A percentile compares a stretch with the other conserved stretches of the same genome.
These are phyloP conservation scores for Fennellomyces sp. DNA, from an alignment of 371 early-diverging fungal genomes.

Conservation along the genomic window DNA sequence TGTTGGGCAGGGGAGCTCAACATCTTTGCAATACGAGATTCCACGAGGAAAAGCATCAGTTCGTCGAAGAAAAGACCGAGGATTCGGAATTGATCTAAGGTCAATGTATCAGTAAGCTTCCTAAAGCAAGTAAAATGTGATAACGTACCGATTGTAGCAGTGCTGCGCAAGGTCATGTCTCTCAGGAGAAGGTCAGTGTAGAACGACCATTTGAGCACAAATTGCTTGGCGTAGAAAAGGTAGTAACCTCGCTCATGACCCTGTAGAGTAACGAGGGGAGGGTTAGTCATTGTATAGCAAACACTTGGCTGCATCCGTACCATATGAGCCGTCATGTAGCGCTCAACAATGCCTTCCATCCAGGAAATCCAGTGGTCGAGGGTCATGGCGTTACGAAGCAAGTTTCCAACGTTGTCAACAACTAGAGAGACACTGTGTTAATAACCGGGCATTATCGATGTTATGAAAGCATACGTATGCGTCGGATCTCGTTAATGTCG, in stretches of 20 bases:
- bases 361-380: slow-evolving; percentile 56
- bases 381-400: slow-evolving; percentile 26
- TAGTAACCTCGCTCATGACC: slow-evolving; percentile 30
- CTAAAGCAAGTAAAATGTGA: not conserved
- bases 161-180: slow-evolving; percentile 43
- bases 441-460: not conserved
- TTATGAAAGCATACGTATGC: slow-evolving; percentile 29
- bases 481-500: slow-evolving; percentile 32
- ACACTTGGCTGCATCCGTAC: not conserved
- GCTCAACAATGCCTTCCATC: slow-evolving; percentile 40
- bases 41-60: slow-evolving; percentile 51
- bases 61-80: slow-evolving; percentile 58
- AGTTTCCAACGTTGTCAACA: slow-evolving; percentile 31
- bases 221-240: slow-evolving; percentile 49
- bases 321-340: slow-evolving; percentile 21
- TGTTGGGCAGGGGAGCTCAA: not conserved
- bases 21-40: slow-evolving; percentile 48
- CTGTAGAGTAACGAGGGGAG: not conserved
- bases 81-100: slow-evolving; percentile 40
- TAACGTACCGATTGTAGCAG: slow-evolving; percentile 36
- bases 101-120: not conserved
- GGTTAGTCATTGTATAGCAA: not conserved
- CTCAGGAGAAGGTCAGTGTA: slow-evolving; percentile 46
- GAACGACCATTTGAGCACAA: slow-evolving; percentile 58
- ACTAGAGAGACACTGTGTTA: slow-evolving; percentile 33